A percentile compares a stretch with the other conserved stretches of the same genome.
phyloP scores from a whole-genome alignment of 441 rosid species.

The Populus hybrid region DNA sequence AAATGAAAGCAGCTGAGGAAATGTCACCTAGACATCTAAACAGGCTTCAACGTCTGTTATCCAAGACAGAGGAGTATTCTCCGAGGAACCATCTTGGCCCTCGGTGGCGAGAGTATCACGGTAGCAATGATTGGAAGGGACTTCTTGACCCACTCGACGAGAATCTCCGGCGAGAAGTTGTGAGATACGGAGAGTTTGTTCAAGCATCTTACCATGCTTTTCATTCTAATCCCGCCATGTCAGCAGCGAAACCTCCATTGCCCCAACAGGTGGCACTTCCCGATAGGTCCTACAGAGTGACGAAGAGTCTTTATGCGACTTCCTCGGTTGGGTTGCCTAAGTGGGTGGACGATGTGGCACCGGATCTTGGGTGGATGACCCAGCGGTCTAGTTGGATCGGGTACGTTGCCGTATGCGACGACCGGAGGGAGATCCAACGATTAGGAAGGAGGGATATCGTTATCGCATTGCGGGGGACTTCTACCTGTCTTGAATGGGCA shows the following conservation, averaged over 20 bases:
- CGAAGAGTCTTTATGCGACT: slow-evolving; percentile 60
- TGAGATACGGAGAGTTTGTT: slow-evolving; percentile 69
- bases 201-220: slow-evolving; percentile 69
- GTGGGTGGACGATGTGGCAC: slow-evolving; percentile 60
- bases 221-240: slow-evolving; percentile 66
- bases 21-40: slow-evolving; percentile 74
- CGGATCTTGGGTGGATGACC: slow-evolving; percentile 72
- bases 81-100: slow-evolving; percentile 60
- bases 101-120: slow-evolving; percentile 62
- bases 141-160: slow-evolving; percentile 69
- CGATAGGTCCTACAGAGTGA: slow-evolving; percentile 55
- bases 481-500: slow-evolving; percentile 82
- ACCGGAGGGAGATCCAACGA: slow-evolving; percentile 67
- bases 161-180: slow-evolving; percentile 64
- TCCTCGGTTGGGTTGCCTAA: slow-evolving; percentile 64
- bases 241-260: slow-evolving; percentile 42
- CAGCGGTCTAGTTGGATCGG: slow-evolving; percentile 80
- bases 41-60: slow-evolving; percentile 67
- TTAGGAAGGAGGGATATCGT: slow-evolving; percentile 77
- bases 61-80: slow-evolving; percentile 65
- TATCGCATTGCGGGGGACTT: slow-evolving; percentile 68
- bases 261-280: slow-evolving; percentile 49
- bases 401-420: slow-evolving; percentile 74
- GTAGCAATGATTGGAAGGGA: slow-evolving; percentile 58
- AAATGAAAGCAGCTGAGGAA: slow-evolving; percentile 69